These are phyloP conservation scores for Pulveroboletus frians DNA, from an alignment of 768 basidiomycete species.

Conservation along the genomic window DNA sequence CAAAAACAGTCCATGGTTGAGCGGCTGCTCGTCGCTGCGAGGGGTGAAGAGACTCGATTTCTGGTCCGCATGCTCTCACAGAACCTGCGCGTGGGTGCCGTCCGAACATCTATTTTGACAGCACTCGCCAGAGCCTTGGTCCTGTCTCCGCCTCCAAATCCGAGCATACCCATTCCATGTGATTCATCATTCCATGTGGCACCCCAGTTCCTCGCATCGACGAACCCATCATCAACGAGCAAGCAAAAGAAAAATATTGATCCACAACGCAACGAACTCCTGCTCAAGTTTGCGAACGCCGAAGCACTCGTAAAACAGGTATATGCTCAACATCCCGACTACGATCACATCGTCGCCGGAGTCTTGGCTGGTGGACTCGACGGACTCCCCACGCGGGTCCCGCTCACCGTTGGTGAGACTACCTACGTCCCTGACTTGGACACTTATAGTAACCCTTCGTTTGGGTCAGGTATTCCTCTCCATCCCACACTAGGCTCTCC, in stretches of 20 bases:
- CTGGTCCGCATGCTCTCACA: constrained; percentile 69
- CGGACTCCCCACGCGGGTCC: constrained; percentile 53
- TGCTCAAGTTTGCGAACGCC: constrained; percentile 45
- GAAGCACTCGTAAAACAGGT: constrained; percentile 64
- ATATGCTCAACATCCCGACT: constrained; percentile 75
- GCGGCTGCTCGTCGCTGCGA: constrained; percentile 75
- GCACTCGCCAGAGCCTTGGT: constrained; percentile 77
- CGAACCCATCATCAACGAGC: constrained; percentile 12
- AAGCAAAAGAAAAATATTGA: constrained; percentile 31
- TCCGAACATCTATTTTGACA: constrained; percentile 73
- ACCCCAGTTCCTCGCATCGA: constrained; percentile 15
- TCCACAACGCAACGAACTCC: constrained; percentile 33
- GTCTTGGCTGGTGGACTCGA: constrained; percentile 58
- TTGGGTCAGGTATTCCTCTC: constrained; percentile 64
- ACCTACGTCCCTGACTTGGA: constrained; percentile 1
- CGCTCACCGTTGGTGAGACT: constrained; percentile 62
- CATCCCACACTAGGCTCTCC: constrained; percentile 86
- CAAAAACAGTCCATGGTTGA: constrained; percentile 76
- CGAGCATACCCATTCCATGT: constrained; percentile 13
- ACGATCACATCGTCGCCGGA: constrained; percentile 61
- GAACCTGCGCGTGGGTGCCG: constrained; percentile 84
- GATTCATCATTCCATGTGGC: constrained; percentile 29
- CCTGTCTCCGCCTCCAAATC: constrained; percentile 42
- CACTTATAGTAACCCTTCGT: constrained; percentile 5
- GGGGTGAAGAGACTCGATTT: constrained; percentile 84